Evolutionary conservation across 78 protist species (phyloP), one percentile per base, ranked within the genome.

Genomic region (Reticulomyxa filosa): DNA sequence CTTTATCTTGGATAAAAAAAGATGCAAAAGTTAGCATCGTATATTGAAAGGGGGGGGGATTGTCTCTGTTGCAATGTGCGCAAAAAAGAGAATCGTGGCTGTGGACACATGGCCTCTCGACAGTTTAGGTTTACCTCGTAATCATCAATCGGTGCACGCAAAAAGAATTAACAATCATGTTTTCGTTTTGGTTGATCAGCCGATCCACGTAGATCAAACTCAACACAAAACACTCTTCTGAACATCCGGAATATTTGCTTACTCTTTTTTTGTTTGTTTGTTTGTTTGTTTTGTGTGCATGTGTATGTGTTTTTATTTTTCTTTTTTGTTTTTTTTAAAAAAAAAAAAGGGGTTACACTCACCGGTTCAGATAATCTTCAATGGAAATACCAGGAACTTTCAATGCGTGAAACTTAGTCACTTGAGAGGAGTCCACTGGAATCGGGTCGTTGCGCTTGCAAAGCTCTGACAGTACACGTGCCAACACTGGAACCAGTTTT

Each of bases 91-190:
- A 11, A 23, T 17, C 38, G 33, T 13, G 11, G 22, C 11, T n/a
- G n/a, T n/a, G n/a, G n/a, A 26, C 5, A n/a, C 13, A 62, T 4
- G 0, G 65, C 38, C 13, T n/a, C 17, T 11, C 38, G n/a, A 7
- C 6, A 56, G 64, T 32, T 64, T 13, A 46, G 23, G 27, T 46
- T n/a, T 5, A 74, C 73, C 57, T 20, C 3, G 80, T 71, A 46
- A 74, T 51, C 22, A 75, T 8, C 35, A 80, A 64, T 38, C 85
- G 73, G 66, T 80, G 85, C 13, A 80, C 34, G 39, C 66, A 74
- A 26, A 6, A 0, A 27, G 57, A 42, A 20, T 75, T 65, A 25
- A 80, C 20, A 25, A 23, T 22, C 46, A 75, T 30, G 29, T 26
- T 11, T 20, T 68, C 69, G 32, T 61, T 46, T 25, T 0, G 13